A percentile compares a stretch with the other conserved stretches of the same genome.
Conservation (phyloP, 1,139 yeast species). For the Geotrichum fermentans region DNA sequence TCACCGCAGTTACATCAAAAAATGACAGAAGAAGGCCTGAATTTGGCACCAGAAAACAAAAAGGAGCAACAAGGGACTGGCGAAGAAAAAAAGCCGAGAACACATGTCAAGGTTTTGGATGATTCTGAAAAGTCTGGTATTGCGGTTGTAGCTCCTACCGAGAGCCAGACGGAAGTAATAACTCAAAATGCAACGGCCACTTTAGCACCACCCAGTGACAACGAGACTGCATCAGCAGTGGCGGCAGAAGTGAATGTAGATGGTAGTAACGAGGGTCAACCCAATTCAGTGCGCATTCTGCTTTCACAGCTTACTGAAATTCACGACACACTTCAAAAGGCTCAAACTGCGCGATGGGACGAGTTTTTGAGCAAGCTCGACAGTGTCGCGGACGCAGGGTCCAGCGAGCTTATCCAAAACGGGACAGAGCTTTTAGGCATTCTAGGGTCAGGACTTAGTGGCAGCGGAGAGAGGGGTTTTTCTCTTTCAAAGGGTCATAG, state of each 20-base stretch:
- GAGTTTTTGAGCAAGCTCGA: constrained; percentile 34
- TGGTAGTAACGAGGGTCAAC: neutral
- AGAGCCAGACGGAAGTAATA: constrained; percentile 12
- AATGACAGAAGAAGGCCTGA: neutral
- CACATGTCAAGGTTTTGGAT: constrained; percentile 7
- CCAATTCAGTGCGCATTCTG: constrained; percentile 33
- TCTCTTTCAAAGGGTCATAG: neutral
- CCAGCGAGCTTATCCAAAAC: constrained; percentile 25
- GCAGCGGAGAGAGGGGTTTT: constrained; percentile 2
- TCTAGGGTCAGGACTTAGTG: constrained; percentile 35
- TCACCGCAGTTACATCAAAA: neutral
- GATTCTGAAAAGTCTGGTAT: neutral
- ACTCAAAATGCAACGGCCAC: constrained; percentile 14
- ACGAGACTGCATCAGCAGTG: neutral
- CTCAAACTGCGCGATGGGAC: constrained; percentile 37
- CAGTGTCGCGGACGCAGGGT: constrained; percentile 13
- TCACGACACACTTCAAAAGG: constrained; percentile 34
- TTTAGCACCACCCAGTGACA: neutral
- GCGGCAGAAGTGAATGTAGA: too few species aligned
- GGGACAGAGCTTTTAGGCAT: constrained; percentile 43
- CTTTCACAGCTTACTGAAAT: constrained; percentile 35
- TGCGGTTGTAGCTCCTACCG: constrained; percentile 1
- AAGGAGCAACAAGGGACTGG: neutral
- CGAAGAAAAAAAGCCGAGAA: neutral
- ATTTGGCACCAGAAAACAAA: neutral